Conservation (phyloP, 2,329 filamentous ascomycete genomes). For the Biscogniauxia sp. region DNA sequence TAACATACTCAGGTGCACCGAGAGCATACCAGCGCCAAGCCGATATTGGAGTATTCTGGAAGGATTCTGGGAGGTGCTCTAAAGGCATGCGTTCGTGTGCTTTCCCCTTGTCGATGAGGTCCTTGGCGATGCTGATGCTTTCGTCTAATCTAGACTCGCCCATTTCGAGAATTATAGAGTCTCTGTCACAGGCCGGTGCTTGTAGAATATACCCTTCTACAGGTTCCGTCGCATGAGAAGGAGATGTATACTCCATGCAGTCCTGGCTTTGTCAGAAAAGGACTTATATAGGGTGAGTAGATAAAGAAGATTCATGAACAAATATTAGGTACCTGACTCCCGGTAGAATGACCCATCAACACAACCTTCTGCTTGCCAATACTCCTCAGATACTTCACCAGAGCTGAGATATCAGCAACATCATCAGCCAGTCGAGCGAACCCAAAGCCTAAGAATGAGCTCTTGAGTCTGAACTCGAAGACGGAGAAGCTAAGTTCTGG, state of each 20-base stretch:
- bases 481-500: conserved; percentile 47
- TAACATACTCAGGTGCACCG: conserved; percentile 46
- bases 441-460: conserved; percentile 53
- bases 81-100: conserved; percentile 53
- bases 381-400: conserved; percentile 53
- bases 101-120: conserved; percentile 54
- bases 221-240: conserved; percentile 42
- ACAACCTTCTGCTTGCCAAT: conserved; percentile 52
- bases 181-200: conserved; percentile 75
- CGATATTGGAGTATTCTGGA: conserved; percentile 45
- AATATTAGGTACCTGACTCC: conserved; percentile 46
- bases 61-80: conserved; percentile 39
- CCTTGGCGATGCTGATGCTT: conserved; percentile 47
- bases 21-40: conserved; percentile 54
- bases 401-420: conserved; percentile 50
- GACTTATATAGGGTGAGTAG: neutral
- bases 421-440: conserved; percentile 50
- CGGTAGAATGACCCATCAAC: conserved; percentile 58
- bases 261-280: conserved; percentile 39
- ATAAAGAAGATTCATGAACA: neutral
- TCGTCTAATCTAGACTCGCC: conserved; percentile 41
- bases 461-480: conserved; percentile 55
- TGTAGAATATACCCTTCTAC: conserved; percentile 79
- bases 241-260: conserved; percentile 53
- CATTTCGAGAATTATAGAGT: conserved; percentile 53